Base-by-base conservation (phyloP, 2,329 filamentous ascomycete species). In the Rhinocladiella similis region DNA sequence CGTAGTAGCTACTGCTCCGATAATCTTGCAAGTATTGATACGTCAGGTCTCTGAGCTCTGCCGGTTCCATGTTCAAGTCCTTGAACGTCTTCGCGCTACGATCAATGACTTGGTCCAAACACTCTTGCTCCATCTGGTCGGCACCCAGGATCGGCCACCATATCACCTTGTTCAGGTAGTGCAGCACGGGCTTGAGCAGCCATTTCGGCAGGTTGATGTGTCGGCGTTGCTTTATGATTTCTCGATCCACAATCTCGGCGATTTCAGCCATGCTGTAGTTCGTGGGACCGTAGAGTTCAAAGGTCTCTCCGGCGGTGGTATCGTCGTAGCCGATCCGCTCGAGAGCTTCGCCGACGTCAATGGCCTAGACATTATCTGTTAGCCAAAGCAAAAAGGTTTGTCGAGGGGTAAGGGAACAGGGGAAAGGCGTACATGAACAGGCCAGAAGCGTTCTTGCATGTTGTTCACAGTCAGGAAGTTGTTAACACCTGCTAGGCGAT, bases 1-100 rank as follows among this genome's bases (percentile, higher is more conserved):
- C 93, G 75, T 95, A 96, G 83, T 87, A 94, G 68, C 86, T 84
- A 56, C 88, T 84, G 76, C 89, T 93, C 71, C 94, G 88, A 81
- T 90, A 97, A 73, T 86, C 88, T 89, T 95, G 89, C 80, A 97
- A 75, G 77, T 99, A 99, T 75, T 95, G 89, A 76, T 93, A 97
- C 64, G 91, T 96, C 72, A 91, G 85, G 73, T 89, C 87, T 73
- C 83, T 86, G 68, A 97, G 83, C 62, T 97, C 92, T 46, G 85
- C 89, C 27, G 93, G 90, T 75, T 91, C 88, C 63, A 99, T 96
- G 59, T 85, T 90, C 46, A 99, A 82, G 70, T 97, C 92, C 75
- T 89, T 89, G 78, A 97, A 96, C 1, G 94, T 97, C 83, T 97
- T 97, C 63, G 94, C 94, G 33, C 81, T 85, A 57, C 86, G 85